Conservation (phyloP, 2,329 filamentous ascomycete genomes). For the Oidium heveae region DNA sequence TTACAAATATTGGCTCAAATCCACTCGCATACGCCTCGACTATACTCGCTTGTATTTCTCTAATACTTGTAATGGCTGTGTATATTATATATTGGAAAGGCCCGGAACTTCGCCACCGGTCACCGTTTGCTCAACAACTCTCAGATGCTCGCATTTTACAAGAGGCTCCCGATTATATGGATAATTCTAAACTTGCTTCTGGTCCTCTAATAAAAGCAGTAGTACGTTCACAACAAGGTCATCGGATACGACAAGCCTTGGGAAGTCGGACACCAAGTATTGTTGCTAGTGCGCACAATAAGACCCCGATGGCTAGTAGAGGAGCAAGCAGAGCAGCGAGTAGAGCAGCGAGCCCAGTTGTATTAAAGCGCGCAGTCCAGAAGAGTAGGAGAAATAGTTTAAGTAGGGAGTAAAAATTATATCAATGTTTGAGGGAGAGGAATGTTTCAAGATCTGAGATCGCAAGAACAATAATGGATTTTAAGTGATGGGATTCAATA, state of each 20-base stretch:
- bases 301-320: constrained; percentile 3
- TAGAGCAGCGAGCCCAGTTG: neutral
- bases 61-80: constrained; percentile 34
- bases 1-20: constrained; percentile 28
- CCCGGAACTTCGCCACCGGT: constrained; percentile 29
- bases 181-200: constrained; percentile 4
- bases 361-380: neutral
- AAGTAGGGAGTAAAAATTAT: neutral
- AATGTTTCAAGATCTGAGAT: neutral
- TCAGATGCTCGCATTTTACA: constrained; percentile 15
- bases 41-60: constrained; percentile 31
- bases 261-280: constrained; percentile 7
- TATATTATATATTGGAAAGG: constrained; percentile 44
- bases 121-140: constrained; percentile 38
- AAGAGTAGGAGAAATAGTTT: neutral
- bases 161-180: constrained; percentile 1
- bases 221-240: constrained; percentile 9
- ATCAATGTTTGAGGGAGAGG: neutral
- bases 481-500: too few relatives aligned
- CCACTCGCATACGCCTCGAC: constrained; percentile 34
- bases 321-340: constrained; percentile 2
- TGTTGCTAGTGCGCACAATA: constrained; percentile 2
- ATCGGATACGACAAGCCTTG: constrained; percentile 6
- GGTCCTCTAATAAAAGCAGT: constrained; percentile 7
- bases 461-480: neutral